Evolutionary conservation across 345 rosid species (phyloP).

Genomic region (Carallia brachiata): DNA sequence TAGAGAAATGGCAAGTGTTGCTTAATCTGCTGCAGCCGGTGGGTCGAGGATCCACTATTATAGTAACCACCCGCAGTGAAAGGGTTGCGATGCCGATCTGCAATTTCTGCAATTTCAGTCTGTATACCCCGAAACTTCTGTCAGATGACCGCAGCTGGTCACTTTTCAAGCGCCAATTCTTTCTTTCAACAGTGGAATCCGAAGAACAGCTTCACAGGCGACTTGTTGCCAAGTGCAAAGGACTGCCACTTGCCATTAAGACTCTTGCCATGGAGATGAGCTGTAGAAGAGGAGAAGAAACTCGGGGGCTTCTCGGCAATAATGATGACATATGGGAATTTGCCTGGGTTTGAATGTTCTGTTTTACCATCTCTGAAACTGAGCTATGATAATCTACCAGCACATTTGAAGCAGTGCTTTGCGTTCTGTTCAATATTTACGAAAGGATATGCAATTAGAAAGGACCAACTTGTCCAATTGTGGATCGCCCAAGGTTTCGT

Average conservation of each 20-base stretch:
- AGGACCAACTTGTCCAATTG: background rate
- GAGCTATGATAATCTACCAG: slow-evolving; percentile 5
- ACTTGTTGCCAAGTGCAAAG: slow-evolving; percentile 10
- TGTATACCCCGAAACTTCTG: background rate
- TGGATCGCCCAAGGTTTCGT: slow-evolving; percentile 12
- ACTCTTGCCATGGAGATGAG: background rate
- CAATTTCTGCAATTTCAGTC: background rate
- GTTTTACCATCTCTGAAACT: background rate
- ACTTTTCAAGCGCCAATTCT: background rate
- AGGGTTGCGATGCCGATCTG: background rate
- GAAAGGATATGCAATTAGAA: background rate
- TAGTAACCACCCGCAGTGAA: slow-evolving; percentile 2
- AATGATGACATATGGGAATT: slow-evolving; percentile 2
- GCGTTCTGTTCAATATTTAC: slow-evolving; percentile 9
- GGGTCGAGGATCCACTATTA: background rate
- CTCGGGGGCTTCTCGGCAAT: background rate
- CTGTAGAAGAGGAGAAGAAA: background rate
- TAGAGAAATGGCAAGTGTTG: background rate
- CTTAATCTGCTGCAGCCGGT: background rate
- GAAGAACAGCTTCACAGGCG: background rate
- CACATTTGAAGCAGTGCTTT: slow-evolving; percentile 8
- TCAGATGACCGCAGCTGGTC: slow-evolving; percentile 1
- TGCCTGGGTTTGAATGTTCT: slow-evolving; percentile 3
- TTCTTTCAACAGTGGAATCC: background rate
- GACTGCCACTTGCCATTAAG: slow-evolving; percentile 1